Evolutionary conservation across 2,329 filamentous ascomycete species (phyloP).

Genomic region (Aspergillus sclerotialis): DNA sequence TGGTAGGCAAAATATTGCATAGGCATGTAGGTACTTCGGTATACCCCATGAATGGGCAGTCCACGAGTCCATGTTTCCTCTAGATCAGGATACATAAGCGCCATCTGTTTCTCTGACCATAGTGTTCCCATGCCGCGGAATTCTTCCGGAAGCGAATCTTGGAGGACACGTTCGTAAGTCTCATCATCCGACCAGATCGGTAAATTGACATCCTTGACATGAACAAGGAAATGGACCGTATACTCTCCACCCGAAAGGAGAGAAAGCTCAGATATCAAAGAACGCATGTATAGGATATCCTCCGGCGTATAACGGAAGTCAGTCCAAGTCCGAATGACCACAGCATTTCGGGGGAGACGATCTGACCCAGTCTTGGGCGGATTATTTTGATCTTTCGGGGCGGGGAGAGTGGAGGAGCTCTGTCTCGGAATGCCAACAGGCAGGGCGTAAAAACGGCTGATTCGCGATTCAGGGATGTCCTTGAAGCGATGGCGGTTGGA

Average conservation of each 20-base stretch:
- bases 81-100: constrained; percentile 78
- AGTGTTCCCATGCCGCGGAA: constrained; percentile 83
- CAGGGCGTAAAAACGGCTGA: constrained; percentile 29
- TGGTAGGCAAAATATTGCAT: constrained; percentile 86
- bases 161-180: constrained; percentile 66
- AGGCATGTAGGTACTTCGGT: constrained; percentile 87
- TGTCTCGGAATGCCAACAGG: constrained; percentile 19
- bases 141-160: constrained; percentile 65
- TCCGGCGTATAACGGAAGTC: constrained; percentile 73
- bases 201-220: constrained; percentile 71
- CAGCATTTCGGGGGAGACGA: constrained; percentile 54
- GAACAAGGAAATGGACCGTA: constrained; percentile 72
- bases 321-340: constrained; percentile 74
- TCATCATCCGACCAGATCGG: constrained; percentile 76
- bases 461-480: constrained; percentile 28
- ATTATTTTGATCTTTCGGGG: constrained; percentile 13
- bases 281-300: constrained; percentile 71
- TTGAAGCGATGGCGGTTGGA: constrained; percentile 65
- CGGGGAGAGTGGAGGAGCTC: constrained; percentile 8
- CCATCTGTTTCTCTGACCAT: constrained; percentile 93
- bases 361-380: constrained; percentile 14
- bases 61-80: constrained; percentile 67
- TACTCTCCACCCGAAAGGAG: constrained; percentile 77
- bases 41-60: constrained; percentile 81
- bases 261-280: constrained; percentile 71